Conservation (phyloP, 129 eudicot genomes). For the Tagetes erecta region DNA sequence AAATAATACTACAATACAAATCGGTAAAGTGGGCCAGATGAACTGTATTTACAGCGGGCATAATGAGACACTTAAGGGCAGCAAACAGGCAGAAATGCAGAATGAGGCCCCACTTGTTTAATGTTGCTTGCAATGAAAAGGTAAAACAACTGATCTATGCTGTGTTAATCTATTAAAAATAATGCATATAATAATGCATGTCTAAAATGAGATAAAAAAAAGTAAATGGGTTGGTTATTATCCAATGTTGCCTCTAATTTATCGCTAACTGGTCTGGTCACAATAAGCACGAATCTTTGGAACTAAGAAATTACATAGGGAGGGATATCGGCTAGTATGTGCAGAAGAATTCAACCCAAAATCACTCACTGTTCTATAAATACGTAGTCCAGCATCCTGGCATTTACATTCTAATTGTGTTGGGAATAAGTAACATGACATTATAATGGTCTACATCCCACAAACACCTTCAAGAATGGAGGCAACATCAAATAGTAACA, state of each 20-base stretch:
- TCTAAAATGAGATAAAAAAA: neutral
- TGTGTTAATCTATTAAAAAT: neutral
- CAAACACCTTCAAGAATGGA: conserved; percentile 1
- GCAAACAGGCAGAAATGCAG: neutral
- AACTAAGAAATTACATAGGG: neutral
- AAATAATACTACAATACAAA: neutral
- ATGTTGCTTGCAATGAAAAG: neutral
- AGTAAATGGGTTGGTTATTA: neutral
- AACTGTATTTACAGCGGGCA: neutral
- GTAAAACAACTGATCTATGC: neutral
- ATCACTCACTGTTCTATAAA: neutral
- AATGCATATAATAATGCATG: neutral
- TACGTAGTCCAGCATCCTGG: neutral
- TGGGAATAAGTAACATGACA: neutral
- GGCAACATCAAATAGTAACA: neutral
- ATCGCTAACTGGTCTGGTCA: neutral
- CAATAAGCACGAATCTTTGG: neutral
- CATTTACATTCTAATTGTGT: neutral
- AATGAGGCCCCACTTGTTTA: neutral
- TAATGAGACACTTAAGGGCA: too few relatives aligned
- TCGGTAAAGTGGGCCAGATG: neutral
- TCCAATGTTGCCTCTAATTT: neutral
- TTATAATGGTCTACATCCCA: neutral
- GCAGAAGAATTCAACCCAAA: conserved; percentile 2
- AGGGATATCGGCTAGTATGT: conserved; percentile 9